A percentile compares a stretch with the other conserved stretches of the same genome.
Evolutionary conservation across 2,329 filamentous ascomycete genomes (phyloP).

Genomic region (Stromatinia cepivora): DNA sequence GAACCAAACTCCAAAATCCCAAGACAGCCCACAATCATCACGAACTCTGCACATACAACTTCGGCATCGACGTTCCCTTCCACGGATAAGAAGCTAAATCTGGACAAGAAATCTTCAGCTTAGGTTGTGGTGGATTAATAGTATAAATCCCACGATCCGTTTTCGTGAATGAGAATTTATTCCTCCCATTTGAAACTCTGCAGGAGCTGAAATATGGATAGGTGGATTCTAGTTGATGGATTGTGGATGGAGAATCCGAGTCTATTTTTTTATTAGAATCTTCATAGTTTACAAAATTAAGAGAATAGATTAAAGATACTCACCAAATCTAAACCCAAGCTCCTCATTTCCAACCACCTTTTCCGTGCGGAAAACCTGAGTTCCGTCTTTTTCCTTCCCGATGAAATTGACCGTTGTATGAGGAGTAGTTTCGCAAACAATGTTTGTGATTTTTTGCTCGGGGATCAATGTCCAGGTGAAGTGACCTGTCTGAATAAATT

Average conservation of each 20-base stretch:
- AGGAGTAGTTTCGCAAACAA: slow-evolving; percentile 11
- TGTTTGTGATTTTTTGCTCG: slow-evolving; percentile 19
- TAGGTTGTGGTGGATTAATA: background rate
- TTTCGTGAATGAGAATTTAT: slow-evolving; percentile 11
- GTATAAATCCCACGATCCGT: slow-evolving; percentile 8
- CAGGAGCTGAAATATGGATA: slow-evolving; percentile 3
- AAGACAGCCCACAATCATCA: background rate
- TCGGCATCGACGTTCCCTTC: slow-evolving; percentile 12
- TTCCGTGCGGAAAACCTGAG: background rate
- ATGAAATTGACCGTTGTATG: slow-evolving; percentile 14
- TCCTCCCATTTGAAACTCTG: slow-evolving; percentile 6
- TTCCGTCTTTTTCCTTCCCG: background rate
- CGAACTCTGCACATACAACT: slow-evolving; percentile 2
- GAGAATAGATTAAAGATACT: background rate
- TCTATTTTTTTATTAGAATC: background rate
- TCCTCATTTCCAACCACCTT: slow-evolving; percentile 4
- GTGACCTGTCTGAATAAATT: slow-evolving; percentile 8
- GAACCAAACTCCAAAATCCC: background rate
- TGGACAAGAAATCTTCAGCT: slow-evolving; percentile 5
- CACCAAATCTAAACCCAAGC: slow-evolving; percentile 6
- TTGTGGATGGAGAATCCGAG: background rate
- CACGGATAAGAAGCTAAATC: slow-evolving; percentile 16
- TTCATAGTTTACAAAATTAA: background rate
- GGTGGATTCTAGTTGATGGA: slow-evolving; percentile 12
- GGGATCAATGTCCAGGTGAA: slow-evolving; percentile 14